These are phyloP conservation scores for Neonectria magnoliae DNA, from an alignment of 2,329 filamentous ascomycete genomes.

Conservation along the genomic window DNA sequence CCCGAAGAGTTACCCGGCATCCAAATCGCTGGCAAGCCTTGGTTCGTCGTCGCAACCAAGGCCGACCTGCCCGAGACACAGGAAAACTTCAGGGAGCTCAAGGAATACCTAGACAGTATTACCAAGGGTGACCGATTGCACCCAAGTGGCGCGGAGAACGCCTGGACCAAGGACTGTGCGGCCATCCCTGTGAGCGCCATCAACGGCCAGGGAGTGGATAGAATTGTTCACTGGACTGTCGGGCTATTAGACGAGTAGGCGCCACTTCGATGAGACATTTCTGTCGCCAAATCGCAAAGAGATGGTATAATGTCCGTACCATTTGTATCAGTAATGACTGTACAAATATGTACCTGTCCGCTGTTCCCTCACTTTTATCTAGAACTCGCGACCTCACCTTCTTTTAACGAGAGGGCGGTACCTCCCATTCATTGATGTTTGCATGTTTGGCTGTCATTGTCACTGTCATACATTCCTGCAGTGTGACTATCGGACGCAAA, in stretches of 20 bases:
- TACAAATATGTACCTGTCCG: background rate
- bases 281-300: background rate
- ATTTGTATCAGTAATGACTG: background rate
- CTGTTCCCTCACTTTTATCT: background rate
- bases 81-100: slow-evolving; percentile 77
- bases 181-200: slow-evolving; percentile 92
- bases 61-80: slow-evolving; percentile 84
- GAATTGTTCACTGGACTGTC: slow-evolving; percentile 77
- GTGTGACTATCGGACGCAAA: background rate
- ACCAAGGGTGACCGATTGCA: slow-evolving; percentile 71
- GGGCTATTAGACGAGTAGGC: slow-evolving; percentile 67
- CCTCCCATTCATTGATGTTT: background rate
- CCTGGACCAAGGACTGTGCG: slow-evolving; percentile 69
- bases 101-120: slow-evolving; percentile 75
- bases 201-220: slow-evolving; percentile 81
- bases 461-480: background rate
- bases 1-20: slow-evolving; percentile 51
- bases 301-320: slow-evolving; percentile 18
- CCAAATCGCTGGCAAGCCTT: slow-evolving; percentile 92
- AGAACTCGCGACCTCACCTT: background rate
- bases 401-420: background rate
- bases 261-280: background rate
- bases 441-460: background rate
- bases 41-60: slow-evolving; percentile 96
- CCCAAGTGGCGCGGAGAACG: slow-evolving; percentile 72